Evolutionary conservation across 176 grass and related monocot species (phyloP), one percentile per base, ranked within the genome.

Genomic region (Miscanthus lutarioriparius): DNA sequence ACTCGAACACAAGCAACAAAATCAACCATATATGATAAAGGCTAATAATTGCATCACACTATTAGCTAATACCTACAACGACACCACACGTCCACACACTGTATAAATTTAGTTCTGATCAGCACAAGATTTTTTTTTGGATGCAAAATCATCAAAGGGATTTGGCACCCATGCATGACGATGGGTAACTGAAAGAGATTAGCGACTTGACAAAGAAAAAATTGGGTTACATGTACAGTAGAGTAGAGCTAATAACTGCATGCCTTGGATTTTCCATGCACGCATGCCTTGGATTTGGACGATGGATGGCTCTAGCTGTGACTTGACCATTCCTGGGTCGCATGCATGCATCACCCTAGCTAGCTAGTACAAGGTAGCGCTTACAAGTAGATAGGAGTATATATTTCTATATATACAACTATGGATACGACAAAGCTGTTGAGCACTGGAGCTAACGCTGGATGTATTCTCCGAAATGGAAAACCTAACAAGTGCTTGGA

Each of bases 391-490:
- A 51, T 49, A 49, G 13, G 37, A 16, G 61, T 67, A 66, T 33
- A 16, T 8, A 51, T 51, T 17, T 49, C 8, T 16, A 25, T 37
- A 68, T 67, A 19, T 45, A 53, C 17, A 53, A 20, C 17, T 53
- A 80, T 48, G 14, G 23, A 72, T 77, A 88, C 58, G 54, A 41
- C 80, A 77, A 77, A 33, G 19, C 3, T n/a, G 49, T 25, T 78
- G 30, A 36, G 15, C 37, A 5, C 22, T n/a, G 45, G 19, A 76
- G 15, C 5, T 35, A 33, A 27, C 48, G 38, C 22, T 88, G 75
- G 73, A 43, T 51, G 73, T 87, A 81, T 77, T 78, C 49, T 30
- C 54, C 80, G 17, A 70, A 83, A 88, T 5, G 51, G 73, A 68
- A 78, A 83, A 49, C 8, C 51, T 28, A n/a, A 15, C 11, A 5